Base-by-base conservation (phyloP, 768 basidiomycete genomes). In the Hericium rajendrae region DNA sequence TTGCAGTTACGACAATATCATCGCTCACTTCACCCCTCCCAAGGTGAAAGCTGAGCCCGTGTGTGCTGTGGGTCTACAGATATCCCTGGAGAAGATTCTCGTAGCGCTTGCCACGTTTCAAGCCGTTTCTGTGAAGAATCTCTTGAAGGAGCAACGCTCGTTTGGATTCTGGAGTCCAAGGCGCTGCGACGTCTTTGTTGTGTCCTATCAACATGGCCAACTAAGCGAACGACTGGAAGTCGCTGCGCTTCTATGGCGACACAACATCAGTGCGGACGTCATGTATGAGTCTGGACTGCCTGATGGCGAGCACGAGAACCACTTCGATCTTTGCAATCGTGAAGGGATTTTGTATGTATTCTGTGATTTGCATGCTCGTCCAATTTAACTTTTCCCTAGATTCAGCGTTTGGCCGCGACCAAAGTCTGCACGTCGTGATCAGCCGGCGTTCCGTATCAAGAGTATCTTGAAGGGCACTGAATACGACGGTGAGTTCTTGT, bases 101-200 rank as follows among this genome's bases (percentile, higher is more conserved):
- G 71, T 77, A 1, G 78, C 81, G 11, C 74, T 92, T 1, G 88
- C 86, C 0, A 73, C 81, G 1, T 87, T 81, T 66, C 89, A 92
- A 65, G 80, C 77, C 9, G 68, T 72, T 1, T 83, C 85, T 0
- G 78, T 89, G 39, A 84, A 83, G 66, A 78, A 78, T 2, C 74
- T 90, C 5, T 73, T 90, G 54, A 91, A 86, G 67, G 88, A 91
- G 64, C 81, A 84, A 59, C 81, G 83, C 11, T 91, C 91, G 0
- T 93, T 91, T 59, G 91, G 91, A 0, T 88, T 83, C 65, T 93
- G 88, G 89, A 88, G 88, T 68, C 91, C 91, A n/a, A 78, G 90
- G 15, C 76, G 89, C 40, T 92, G 91, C 62, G 91, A 93, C 61
- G 91, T 93, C 11, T 93, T 92, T 60, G 77, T 93, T 12, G 81